Conservation (phyloP, 2,329 filamentous ascomycete genomes). For the Zymoseptoria pseudotritici region DNA sequence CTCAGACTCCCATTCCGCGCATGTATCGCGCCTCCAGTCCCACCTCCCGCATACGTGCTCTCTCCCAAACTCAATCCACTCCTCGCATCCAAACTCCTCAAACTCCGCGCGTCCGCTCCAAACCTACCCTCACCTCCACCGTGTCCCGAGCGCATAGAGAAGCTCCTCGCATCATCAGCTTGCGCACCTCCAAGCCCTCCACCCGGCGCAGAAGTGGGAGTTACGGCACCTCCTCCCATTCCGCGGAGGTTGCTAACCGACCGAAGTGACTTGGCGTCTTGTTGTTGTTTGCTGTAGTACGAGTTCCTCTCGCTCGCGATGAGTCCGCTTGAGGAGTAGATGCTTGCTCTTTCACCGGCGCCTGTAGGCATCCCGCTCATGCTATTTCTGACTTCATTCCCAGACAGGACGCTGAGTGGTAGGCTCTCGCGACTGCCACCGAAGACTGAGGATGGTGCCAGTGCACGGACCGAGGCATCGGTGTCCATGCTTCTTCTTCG, state of each 20-base stretch:
- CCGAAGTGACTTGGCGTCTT: conserved; percentile 26
- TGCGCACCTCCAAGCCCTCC: not conserved
- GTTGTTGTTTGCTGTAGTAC: conserved; percentile 55
- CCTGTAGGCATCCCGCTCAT: conserved; percentile 43
- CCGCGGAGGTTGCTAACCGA: conserved; percentile 23
- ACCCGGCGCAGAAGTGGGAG: not conserved
- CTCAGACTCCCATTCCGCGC: not conserved
- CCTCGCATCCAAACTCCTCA: conserved; percentile 11
- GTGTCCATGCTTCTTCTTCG: conserved; percentile 70
- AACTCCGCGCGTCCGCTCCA: conserved; percentile 12
- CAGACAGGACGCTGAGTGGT: conserved; percentile 69
- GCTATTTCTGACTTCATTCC: conserved; percentile 53
- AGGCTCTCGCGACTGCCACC: conserved; percentile 74
- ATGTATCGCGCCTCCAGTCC: not conserved
- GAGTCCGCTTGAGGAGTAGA: conserved; percentile 49
- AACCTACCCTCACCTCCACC: not conserved
- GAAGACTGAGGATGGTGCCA: conserved; percentile 77
- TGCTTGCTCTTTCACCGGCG: conserved; percentile 62
- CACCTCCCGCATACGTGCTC: not conserved
- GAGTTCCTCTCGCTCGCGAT: conserved; percentile 72
- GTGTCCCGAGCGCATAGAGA: not conserved
- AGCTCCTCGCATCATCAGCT: not conserved
- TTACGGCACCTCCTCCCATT: not conserved
- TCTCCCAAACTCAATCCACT: conserved; percentile 13
- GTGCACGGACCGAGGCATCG: conserved; percentile 73